Percentiles rank a stretch among this genome's conserved stretches.
Conservation (phyloP, 2,329 filamentous ascomycete species). For the Dryadomyces sulphureus region DNA sequence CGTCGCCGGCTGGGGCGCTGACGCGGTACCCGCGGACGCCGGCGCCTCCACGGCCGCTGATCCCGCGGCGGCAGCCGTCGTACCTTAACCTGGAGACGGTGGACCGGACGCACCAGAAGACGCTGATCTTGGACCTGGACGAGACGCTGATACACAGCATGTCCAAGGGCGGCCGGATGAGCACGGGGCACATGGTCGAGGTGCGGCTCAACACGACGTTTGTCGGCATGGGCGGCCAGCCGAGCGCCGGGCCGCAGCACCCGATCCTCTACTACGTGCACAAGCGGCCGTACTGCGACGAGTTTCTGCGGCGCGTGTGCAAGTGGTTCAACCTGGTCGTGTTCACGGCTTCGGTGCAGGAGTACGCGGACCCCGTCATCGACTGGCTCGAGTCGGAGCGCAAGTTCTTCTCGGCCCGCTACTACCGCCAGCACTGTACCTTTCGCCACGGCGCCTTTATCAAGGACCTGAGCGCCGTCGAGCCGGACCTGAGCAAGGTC, state of each 20-base stretch:
- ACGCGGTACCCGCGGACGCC: slow-evolving; percentile 86
- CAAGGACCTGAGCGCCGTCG: slow-evolving; percentile 90
- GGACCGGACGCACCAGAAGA: slow-evolving; percentile 60
- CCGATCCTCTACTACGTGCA: slow-evolving; percentile 98
- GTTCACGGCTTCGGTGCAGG: slow-evolving; percentile 94
- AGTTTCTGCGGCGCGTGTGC: slow-evolving; percentile 82
- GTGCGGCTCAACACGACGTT: slow-evolving; percentile 69
- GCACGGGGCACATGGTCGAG: slow-evolving; percentile 96
- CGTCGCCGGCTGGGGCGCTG: slow-evolving; percentile 61
- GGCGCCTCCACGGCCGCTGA: slow-evolving; percentile 74
- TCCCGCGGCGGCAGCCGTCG: slow-evolving; percentile 78
- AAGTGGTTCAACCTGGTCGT: slow-evolving; percentile 98
- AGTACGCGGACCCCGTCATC: slow-evolving; percentile 96
- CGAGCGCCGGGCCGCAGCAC: slow-evolving; percentile 67
- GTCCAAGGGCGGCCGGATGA: slow-evolving; percentile 91
- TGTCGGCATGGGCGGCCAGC: slow-evolving; percentile 51
- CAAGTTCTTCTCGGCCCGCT: slow-evolving; percentile 87
- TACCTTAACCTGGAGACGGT: slow-evolving; percentile 50
- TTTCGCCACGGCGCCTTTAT: slow-evolving; percentile 93
- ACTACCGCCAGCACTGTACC: slow-evolving; percentile 95
- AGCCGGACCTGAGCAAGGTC: slow-evolving; percentile 92
- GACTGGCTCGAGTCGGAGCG: slow-evolving; percentile 96
- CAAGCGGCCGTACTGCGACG: slow-evolving; percentile 92
- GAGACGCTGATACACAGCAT: slow-evolving; percentile 97
- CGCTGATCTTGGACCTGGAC: slow-evolving; percentile 85